Evolutionary conservation across 78 protist species (phyloP), one percentile per base, ranked within the genome.

Genomic region (slime mould (Dictyostelium discoideum)): DNA sequence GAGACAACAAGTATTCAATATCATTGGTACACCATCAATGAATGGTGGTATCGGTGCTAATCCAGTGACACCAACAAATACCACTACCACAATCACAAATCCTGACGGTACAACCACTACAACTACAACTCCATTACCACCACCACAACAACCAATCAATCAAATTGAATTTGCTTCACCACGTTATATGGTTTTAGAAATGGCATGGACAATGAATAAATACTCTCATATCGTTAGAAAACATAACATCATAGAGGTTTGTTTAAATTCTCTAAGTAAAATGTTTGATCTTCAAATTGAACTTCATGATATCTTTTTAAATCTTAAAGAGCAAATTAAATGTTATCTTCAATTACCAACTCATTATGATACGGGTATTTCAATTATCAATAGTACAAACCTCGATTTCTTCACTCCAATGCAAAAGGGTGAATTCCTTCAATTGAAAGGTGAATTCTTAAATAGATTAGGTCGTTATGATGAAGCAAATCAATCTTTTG

Each of bases 271-370:
- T 20, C 86, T 96, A 8, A 13, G 78, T 57, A 93, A 94, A 73
- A 97, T 96, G 92, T 96, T 95, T 93, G 94, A 80, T 29, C 94
- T 97, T 44, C 95, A 93, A 80, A 97, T 97, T 11, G 98, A 97
- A 32, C 92, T 97, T 39, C 92, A 79, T 20, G 98, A 97, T 26
- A 97, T 97, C 37, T 97, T 96, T 77, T 44, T 89, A 72, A 97
- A 97, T 87, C 96, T 96, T 39, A 69, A 80, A 63, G 98, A 97
- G 44, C 98, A 97, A 54, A 94, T 92, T 42, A 96, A 96, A 81
- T 97, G 98, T 32, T 96, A 97, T 73, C 87, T 96, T 8, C 90
- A 86, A 60, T 20, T 85, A 16, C 87, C 97, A 46, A 92, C 86
- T 42, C 92, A 85, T 32, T 96, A 83, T 29, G 86, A 82, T 20